Conservation (phyloP, 352 stramenopile genomes). For the Pelagophyceae sp. region DNA sequence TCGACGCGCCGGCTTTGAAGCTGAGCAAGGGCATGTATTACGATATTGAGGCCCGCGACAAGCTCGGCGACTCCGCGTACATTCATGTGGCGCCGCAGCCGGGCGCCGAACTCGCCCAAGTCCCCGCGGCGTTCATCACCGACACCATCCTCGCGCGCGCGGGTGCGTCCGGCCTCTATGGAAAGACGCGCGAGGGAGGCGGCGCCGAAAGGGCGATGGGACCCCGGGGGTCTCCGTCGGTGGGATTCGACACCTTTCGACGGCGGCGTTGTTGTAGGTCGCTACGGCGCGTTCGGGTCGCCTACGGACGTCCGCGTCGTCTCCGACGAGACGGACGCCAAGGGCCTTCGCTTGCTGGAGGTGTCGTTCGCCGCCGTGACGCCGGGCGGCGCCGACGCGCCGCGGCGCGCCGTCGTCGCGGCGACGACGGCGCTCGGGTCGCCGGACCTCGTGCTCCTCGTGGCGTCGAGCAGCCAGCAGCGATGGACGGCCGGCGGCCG, state of each 20-base stretch:
- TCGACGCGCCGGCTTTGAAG: constrained; percentile 1
- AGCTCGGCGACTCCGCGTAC: constrained; percentile 1
- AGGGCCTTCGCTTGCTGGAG: neutral
- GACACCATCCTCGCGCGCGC: neutral
- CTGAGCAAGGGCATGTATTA: constrained; percentile 16
- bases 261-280: too few species aligned
- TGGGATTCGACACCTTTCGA: too few species aligned
- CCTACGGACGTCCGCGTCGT: constrained; percentile 8
- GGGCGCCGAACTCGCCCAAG: neutral
- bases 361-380: neutral
- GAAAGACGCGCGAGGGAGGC: too few species aligned
- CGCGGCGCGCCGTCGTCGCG: constrained; percentile 11
- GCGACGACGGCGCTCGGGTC: neutral
- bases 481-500: neutral
- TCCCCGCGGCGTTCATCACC: neutral
- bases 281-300: constrained; percentile 15
- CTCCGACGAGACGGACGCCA: neutral
- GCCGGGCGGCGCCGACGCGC: neutral
- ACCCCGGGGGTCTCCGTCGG: too few species aligned
- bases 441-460: neutral
- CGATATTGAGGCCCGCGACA: constrained; percentile 6
- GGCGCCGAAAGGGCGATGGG: too few species aligned
- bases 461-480: neutral
- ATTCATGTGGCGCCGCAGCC: neutral
- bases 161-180: too few species aligned